phyloP scores from a whole-genome alignment of 805 yeast genomes.

The Candida xyloterini region DNA sequence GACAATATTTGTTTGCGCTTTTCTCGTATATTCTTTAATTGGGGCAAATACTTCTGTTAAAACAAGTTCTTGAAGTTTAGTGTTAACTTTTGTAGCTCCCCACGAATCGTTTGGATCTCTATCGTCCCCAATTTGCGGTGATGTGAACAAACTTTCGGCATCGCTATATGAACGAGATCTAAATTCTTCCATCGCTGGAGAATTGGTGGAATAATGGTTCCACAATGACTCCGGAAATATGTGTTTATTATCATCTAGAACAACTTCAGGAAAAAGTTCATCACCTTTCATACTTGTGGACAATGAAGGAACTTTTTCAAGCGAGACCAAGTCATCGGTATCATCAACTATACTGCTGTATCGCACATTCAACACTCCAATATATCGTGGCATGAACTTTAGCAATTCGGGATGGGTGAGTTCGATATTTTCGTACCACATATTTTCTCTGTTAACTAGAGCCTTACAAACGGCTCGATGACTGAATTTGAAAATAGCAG shows the following conservation, averaged over 20 bases:
- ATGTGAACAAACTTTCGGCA: slow-evolving; percentile 13
- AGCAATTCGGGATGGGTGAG: slow-evolving; percentile 69
- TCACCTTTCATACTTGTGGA: slow-evolving; percentile 7
- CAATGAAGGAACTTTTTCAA: slow-evolving; percentile 1
- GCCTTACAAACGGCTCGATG: slow-evolving; percentile 93
- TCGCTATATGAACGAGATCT: slow-evolving; percentile 1
- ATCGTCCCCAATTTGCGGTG: slow-evolving; percentile 16
- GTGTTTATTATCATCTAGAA: slow-evolving; percentile 86
- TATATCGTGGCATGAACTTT: slow-evolving; percentile 87
- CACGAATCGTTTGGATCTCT: slow-evolving; percentile 21
- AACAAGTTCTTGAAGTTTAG: slow-evolving; percentile 68
- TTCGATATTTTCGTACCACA: slow-evolving; percentile 90
- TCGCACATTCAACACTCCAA: slow-evolving; percentile 91
- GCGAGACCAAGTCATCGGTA: slow-evolving; percentile 14
- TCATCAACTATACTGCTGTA: slow-evolving; percentile 45
- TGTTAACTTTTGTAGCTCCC: slow-evolving; percentile 69
- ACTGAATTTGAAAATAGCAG: slow-evolving; percentile 91
- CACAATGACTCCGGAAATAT: slow-evolving; percentile 82
- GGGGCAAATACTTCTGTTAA: slow-evolving; percentile 72
- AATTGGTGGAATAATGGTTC: slow-evolving; percentile 48
- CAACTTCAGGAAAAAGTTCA: slow-evolving; percentile 70
- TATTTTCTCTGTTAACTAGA: slow-evolving; percentile 82
- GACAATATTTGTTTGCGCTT: slow-evolving; percentile 17
- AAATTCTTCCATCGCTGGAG: slow-evolving; percentile 3
- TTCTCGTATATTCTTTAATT: slow-evolving; percentile 32